These are phyloP conservation scores for Castanea mollissima DNA, from an alignment of 306 rosid species.

Conservation along the genomic window DNA sequence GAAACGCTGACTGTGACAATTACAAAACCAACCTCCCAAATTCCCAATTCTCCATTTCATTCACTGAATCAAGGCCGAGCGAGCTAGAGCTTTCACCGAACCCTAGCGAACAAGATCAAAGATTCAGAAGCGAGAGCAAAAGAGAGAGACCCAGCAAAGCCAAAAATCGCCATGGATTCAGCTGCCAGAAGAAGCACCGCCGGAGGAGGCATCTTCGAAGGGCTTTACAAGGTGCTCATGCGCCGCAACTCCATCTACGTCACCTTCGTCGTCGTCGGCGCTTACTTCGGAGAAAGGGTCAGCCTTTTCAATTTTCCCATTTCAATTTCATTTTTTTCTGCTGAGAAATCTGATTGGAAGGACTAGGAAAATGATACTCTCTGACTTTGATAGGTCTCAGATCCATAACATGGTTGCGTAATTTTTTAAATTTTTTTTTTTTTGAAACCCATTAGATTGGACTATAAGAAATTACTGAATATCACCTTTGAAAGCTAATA, in stretches of 20 bases:
- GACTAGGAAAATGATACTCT: background rate
- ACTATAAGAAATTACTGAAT: no score
- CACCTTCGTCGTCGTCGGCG: conserved; percentile 86
- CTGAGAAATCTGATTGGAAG: conserved; percentile 1
- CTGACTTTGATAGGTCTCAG: background rate
- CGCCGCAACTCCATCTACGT: conserved; percentile 90
- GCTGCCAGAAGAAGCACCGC: conserved; percentile 40
- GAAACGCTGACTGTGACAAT: background rate
- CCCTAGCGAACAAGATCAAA: conserved; percentile 29
- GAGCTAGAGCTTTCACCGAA: background rate
- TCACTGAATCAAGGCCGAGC: background rate
- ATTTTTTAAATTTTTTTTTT: background rate
- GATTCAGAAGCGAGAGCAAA: background rate
- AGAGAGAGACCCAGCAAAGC: background rate
- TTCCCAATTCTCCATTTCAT: background rate
- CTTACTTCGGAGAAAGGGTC: conserved; percentile 93
- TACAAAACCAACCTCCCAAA: background rate
- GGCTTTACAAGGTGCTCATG: conserved; percentile 74
- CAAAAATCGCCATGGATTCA: conserved; percentile 50
- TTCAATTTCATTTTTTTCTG: background rate
- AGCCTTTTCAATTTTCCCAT: background rate
- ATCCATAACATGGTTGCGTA: background rate
- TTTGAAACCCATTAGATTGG: no score
- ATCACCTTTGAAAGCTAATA: no score
- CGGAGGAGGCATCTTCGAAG: conserved; percentile 76